These are phyloP conservation scores for Suillus placidus DNA, from an alignment of 768 basidiomycete genomes.

Conservation along the genomic window DNA sequence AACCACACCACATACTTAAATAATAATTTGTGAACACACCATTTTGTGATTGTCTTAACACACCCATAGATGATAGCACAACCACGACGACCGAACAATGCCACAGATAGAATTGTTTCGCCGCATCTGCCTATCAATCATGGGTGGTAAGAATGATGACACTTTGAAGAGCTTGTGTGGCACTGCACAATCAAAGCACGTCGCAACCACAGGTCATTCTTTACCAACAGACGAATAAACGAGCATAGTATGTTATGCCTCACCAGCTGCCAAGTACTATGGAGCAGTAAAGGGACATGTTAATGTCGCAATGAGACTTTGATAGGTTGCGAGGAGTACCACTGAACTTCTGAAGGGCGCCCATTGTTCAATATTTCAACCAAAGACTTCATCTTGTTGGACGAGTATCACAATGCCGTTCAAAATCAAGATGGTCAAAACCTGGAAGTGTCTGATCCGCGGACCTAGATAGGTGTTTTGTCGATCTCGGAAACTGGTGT, in stretches of 20 bases:
- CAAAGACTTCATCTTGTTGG: not conserved
- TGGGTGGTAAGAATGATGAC: too few species aligned
- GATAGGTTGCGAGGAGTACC: not conserved
- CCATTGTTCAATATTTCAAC: not conserved
- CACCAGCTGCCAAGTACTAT: not conserved
- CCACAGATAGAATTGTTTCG: not conserved
- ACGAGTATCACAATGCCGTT: not conserved
- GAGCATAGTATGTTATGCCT: not conserved
- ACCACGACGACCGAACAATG: not conserved
- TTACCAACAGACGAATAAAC: not conserved
- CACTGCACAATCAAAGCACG: not conserved
- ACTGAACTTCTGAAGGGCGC: not conserved
- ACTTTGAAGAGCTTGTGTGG: not conserved
- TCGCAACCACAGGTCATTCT: not conserved
- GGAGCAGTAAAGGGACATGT: not conserved
- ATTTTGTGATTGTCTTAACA: not conserved
- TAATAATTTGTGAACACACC: slow-evolving; percentile 12
- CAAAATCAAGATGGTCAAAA: too few species aligned
- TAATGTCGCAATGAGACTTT: not conserved
- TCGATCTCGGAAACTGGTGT: too few species aligned
- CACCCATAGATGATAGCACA: not conserved
- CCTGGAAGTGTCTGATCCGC: too few species aligned
- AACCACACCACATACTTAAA: not conserved
- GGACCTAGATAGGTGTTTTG: too few species aligned
- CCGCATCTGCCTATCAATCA: not conserved